Evolutionary conservation across 768 basidiomycete genomes (phyloP), one percentile per base, ranked within the genome.

Genomic region (Atractiella rhizophila): DNA sequence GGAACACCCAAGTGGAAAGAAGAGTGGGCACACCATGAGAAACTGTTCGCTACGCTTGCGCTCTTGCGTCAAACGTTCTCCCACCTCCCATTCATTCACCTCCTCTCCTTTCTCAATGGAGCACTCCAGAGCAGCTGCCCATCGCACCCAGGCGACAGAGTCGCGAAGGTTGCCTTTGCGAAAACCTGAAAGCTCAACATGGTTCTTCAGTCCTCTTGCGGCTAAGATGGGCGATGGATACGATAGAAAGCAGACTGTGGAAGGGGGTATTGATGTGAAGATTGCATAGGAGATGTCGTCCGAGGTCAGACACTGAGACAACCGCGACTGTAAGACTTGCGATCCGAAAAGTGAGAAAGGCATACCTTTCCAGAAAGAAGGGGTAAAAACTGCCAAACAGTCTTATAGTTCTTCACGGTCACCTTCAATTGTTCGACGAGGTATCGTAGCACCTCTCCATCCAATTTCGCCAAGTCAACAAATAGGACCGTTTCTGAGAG

Each of bases 111-210:
- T 76, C 44, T 74, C 67, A 9, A 62, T 57, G 4, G 20, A 8
- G 43, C 70, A 60, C 42, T 94, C 83, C 2, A 98, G 63, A 82
- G 83, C 88, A 1, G 82, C 77, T 44, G 85, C 69, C 72, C 82
- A 96, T 5, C 57, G 49, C 33, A 59, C 59, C 51, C 58, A 63
- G 16, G 83, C 76, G 42, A 68, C 76, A 18, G 83, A 88, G 57
- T 98, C 91, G 39, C 85, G 69, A 13, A 82, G 58, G 59, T 94
- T 94, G 0, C 88, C 88, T 30, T 68, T 62, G 45, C 68, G 67
- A 56, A 91, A 59, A 2, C 88, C 86, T 30, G 74, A 70, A 39
- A 91, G 64, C 37, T 52, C 48, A 35, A 32, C 31, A n/a, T n/a
- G n/a, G n/a, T n/a, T n/a, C n/a, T n/a, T n/a, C n/a, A n/a, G 19